These are phyloP conservation scores for Corylus avellana DNA, from an alignment of 306 rosid genomes.

Conservation along the genomic window DNA sequence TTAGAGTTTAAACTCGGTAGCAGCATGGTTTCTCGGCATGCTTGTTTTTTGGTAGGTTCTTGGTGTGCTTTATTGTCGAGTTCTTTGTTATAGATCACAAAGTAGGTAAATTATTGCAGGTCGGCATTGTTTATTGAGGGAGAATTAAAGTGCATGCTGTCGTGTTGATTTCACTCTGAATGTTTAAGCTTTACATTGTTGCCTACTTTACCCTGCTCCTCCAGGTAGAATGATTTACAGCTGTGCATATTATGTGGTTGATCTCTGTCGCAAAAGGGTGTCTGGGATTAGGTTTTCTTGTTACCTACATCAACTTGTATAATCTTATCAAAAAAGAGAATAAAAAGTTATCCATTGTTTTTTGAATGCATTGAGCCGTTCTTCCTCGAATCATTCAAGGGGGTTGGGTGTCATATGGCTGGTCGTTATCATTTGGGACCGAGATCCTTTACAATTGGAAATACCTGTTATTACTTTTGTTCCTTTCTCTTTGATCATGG, in stretches of 20 bases:
- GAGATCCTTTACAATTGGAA: too few species aligned
- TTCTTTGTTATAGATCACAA: background rate
- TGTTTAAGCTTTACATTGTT: background rate
- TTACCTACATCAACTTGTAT: background rate
- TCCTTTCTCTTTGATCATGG: too few species aligned
- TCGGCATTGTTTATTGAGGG: slow-evolving; percentile 2
- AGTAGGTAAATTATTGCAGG: background rate
- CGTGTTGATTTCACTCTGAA: background rate
- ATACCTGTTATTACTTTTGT: too few species aligned
- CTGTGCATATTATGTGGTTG: too few species aligned
- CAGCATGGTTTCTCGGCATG: background rate
- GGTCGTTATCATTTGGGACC: too few species aligned
- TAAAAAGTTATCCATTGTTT: too few species aligned
- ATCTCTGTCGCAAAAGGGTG: too few species aligned
- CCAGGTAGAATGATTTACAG: background rate
- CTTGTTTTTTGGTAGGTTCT: background rate
- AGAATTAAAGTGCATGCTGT: background rate
- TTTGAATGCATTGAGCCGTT: too few species aligned
- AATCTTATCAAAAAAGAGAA: too few species aligned
- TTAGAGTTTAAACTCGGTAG: background rate
- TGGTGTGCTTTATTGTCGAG: background rate
- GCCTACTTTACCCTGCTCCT: background rate
- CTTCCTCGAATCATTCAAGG: too few species aligned
- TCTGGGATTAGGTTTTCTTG: background rate
- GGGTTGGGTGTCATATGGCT: too few species aligned